Percentiles rank a stretch among this genome's conserved stretches.
These are phyloP conservation scores for Paramyrothecium sp. DNA, from an alignment of 2,329 filamentous ascomycete species.

Conservation along the genomic window DNA sequence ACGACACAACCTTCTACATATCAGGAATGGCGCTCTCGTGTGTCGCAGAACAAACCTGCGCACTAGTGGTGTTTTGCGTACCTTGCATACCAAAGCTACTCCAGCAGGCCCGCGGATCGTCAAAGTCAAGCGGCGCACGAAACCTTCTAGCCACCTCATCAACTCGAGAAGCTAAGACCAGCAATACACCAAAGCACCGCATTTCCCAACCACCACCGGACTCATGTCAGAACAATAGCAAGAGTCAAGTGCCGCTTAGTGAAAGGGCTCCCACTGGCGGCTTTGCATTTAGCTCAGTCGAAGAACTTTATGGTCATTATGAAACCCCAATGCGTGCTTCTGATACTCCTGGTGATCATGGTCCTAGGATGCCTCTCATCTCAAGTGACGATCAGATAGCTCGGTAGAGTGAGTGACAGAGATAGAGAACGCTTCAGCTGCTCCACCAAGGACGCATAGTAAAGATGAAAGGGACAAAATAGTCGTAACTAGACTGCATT, in stretches of 20 bases:
- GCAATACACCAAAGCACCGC: not conserved
- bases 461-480: too few relatives aligned
- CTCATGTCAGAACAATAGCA: not conserved
- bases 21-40: not conserved
- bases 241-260: not conserved
- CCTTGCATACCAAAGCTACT: slow-evolving; percentile 1
- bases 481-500: too few relatives aligned
- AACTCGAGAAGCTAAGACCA: not conserved
- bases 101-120: not conserved
- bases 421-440: not conserved
- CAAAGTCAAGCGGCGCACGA: not conserved
- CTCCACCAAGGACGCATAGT: too few relatives aligned
- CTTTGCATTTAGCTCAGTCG: not conserved
- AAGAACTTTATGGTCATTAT: not conserved
- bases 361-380: not conserved
- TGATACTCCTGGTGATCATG: not conserved
- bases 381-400: not conserved
- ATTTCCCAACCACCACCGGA: not conserved
- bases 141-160: not conserved
- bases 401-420: not conserved
- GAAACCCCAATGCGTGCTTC: not conserved
- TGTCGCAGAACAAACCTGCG: not conserved
- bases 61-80: not conserved
- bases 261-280: not conserved
- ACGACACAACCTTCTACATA: not conserved